Base-by-base conservation (phyloP, 805 yeast genomes). In the Candida patagonica region DNA sequence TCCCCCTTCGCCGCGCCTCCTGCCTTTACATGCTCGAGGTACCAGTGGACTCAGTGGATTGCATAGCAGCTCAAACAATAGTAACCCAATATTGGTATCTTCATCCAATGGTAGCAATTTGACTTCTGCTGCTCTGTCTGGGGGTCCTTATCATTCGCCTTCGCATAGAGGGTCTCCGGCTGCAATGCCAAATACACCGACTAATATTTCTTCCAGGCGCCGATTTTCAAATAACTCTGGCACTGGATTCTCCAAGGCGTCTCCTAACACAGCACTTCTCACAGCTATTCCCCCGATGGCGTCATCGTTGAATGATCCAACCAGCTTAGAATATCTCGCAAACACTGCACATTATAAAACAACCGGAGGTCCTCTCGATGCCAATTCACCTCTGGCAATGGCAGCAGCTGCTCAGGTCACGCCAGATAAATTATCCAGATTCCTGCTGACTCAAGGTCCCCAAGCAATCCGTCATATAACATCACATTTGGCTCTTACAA, bases 401-500 rank as follows among this genome's bases (percentile, higher is more conserved):
- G 88, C 86, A 6, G 92, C 92, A 6, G 95, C 95, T 2, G 71
- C 81, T 35, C 74, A 80, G 50, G 87, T 87, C 21, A 86, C 95
- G 0, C 82, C 95, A 5, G 74, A 78, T 37, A 71, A 85, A 51
- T 65, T 87, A 42, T 84, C 94, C 17, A 71, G 70, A 25, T 61
- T 88, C 39, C 66, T 87, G 41, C 61, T 76, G 30, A 60, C 72
- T 26, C 82, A 82, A 46, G 96, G 96, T 5, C 96, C 96, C 1
- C 62, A 86, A 48, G 94, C 96, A 7, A 88, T 88, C 45, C 76
- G 96, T 47, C 88, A 83, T 59, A 80, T 88, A 48, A 88, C 96
- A 2, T 72, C 79, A 29, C 87, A 84, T 48, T 65, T 88, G 40
- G 73, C 86, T 9, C 52, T 67, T 6, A 85, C 84, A 47, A 85